A percentile compares a stretch with the other conserved stretches of the same genome.
phyloP scores from a whole-genome alignment of 1,284 basidiomycete species.

The Pisolithus thermaeus region DNA sequence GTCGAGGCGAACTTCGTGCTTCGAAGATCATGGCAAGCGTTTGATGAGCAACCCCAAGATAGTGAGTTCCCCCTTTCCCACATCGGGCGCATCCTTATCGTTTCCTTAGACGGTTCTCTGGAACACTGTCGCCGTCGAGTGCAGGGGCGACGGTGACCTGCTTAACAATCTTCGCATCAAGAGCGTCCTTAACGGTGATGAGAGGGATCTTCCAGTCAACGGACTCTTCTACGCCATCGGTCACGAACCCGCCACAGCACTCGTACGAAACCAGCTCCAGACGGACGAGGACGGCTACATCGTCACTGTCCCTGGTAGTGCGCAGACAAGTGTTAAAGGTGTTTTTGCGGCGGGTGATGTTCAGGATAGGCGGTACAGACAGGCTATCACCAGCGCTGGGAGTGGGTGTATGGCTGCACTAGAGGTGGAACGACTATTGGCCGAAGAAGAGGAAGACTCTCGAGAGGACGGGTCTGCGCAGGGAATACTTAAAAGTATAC shows the following conservation, averaged over 20 bases:
- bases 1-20: conserved; percentile 88
- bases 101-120: conserved; percentile 62
- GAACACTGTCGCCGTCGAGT: conserved; percentile 89
- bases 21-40: conserved; percentile 98
- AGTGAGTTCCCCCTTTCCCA: conserved; percentile 35
- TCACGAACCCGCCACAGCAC: conserved; percentile 90
- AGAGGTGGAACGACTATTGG: conserved; percentile 88
- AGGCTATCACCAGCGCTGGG: conserved; percentile 92
- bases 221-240: conserved; percentile 98
- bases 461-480: not conserved
- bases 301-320: conserved; percentile 93
- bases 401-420: conserved; percentile 95
- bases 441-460: conserved; percentile 73
- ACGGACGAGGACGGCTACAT: conserved; percentile 95
- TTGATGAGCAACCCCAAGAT: conserved; percentile 89
- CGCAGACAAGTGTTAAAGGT: conserved; percentile 90
- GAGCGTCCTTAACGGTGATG: conserved; percentile 77
- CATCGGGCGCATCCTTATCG: not conserved
- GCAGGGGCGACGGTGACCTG: conserved; percentile 92
- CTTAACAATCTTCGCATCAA: conserved; percentile 81
- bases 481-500: not conserved
- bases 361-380: conserved; percentile 94
- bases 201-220: conserved; percentile 80
- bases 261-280: conserved; percentile 85
- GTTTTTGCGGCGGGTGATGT: conserved; percentile 99